Evolutionary conservation across 2,329 filamentous ascomycete genomes (phyloP).

Genomic region (Botrytis pseudocinerea): DNA sequence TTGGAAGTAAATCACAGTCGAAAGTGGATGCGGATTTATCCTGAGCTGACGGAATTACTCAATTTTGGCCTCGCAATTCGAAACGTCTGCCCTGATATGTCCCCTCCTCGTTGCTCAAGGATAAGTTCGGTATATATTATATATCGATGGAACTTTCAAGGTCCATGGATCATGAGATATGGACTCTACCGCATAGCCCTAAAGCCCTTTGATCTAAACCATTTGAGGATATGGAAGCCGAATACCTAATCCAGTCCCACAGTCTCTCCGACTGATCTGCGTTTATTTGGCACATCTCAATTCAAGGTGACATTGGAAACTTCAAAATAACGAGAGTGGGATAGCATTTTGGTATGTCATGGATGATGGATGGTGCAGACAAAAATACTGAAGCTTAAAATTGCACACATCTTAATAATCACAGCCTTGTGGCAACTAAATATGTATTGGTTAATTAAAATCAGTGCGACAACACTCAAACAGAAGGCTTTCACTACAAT

Average conservation of each 20-base stretch:
- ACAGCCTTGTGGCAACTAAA: slow-evolving; percentile 4
- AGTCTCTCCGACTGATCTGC: slow-evolving; percentile 11
- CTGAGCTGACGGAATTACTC: background rate
- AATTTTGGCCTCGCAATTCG: slow-evolving; percentile 8
- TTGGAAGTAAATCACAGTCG: background rate
- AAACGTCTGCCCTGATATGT: slow-evolving; percentile 8
- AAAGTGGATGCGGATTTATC: slow-evolving; percentile 1
- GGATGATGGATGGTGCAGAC: slow-evolving; percentile 5
- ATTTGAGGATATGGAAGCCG: background rate
- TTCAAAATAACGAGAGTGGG: slow-evolving; percentile 15
- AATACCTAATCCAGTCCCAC: background rate
- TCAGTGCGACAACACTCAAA: slow-evolving; percentile 13
- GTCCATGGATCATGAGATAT: slow-evolving; percentile 2
- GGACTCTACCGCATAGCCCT: slow-evolving; percentile 5
- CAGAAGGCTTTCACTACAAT: slow-evolving; percentile 9
- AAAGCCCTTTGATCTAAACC: background rate
- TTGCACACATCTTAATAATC: background rate
- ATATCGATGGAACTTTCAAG: slow-evolving; percentile 9
- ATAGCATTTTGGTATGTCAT: background rate
- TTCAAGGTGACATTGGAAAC: slow-evolving; percentile 2
- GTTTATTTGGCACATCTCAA: slow-evolving; percentile 5
- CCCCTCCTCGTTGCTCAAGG: background rate
- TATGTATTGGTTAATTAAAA: background rate
- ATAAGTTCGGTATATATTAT: background rate
- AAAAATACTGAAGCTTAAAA: slow-evolving; percentile 4